Base-by-base conservation (phyloP, 2,329 filamentous ascomycete genomes). In the Pezicula carpinea region DNA sequence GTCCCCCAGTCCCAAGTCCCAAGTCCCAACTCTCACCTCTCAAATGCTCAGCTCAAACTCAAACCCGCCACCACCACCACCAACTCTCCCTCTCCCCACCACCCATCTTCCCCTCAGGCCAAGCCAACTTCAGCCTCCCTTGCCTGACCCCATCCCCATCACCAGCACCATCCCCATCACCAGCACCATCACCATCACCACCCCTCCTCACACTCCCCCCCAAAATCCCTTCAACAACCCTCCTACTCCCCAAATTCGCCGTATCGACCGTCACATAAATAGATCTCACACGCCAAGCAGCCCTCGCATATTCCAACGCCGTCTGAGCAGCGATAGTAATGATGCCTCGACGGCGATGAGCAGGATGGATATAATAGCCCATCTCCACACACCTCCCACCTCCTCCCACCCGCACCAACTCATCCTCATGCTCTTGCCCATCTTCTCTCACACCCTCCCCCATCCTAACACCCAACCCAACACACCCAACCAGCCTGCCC, bases 351-450 rank as follows among this genome's bases (percentile, higher is more conserved):
- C 42, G 38, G 4, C 41, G 42, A 38, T 45, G 36, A 15, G 23
- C 19, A 3, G 43, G 47, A 26, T 49, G 47, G 3, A 49, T 22
- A 22, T 46, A 49, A 32, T 49, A 49, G 6, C 47, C 47, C 29
- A 49, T 18, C 19, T 49, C 47, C 2, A 31, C 39, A 18, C n/a
- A 29, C 23, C 4, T 29, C 11, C 6, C 11, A 6, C 22, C 8
- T 23, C 11, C 11, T 29, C 23, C 6, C 6, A 8, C 23, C 23
- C 23, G 8, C 6, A 4, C 23, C 6, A 8, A 3, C 23, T 29
- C 11, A 8, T 8, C 8, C 22, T 29, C 23, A 6, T 8, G 7
- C 6, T 11, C 23, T 8, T 29, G 4, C 23, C 23, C 23, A 29
- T 29, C 23, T 29, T 29, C 11, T 11, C 23, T 11, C 4, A 29